Evolutionary conservation across 257 asterid genomes (phyloP).

Genomic region (Apocynum venetum): DNA sequence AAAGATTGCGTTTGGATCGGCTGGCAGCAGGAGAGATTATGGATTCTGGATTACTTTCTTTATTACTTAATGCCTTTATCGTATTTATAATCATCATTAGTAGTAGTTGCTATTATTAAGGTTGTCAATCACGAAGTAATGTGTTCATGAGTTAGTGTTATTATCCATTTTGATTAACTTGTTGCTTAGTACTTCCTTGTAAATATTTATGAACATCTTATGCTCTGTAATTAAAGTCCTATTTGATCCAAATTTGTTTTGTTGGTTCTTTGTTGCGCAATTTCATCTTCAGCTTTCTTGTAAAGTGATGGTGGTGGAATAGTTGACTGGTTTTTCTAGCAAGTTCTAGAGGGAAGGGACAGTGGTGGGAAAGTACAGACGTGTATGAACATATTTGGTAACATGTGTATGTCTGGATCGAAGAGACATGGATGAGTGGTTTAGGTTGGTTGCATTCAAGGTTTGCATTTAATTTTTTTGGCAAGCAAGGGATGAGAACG

Average conservation of each 20-base stretch:
- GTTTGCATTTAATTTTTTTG: not conserved
- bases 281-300: no score
- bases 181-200: not conserved
- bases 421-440: constrained; percentile 14
- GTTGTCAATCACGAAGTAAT: not conserved
- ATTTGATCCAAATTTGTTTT: not conserved
- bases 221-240: not conserved
- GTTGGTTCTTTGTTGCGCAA: not conserved
- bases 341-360: not conserved
- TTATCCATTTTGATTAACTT: not conserved
- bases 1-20: constrained; percentile 6
- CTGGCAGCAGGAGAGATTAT: not conserved
- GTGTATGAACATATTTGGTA: constrained; percentile 9
- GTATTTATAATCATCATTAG: not conserved
- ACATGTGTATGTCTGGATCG: constrained; percentile 16
- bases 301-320: no score
- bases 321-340: not conserved
- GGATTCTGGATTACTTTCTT: not conserved
- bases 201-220: not conserved
- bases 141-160: not conserved
- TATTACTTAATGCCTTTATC: not conserved
- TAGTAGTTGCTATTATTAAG: not conserved
- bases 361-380: not conserved
- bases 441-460: not conserved
- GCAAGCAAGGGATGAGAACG: not conserved